phyloP scores from a whole-genome alignment of 1,284 basidiomycete genomes.

The Phaffia rhodozyma region DNA sequence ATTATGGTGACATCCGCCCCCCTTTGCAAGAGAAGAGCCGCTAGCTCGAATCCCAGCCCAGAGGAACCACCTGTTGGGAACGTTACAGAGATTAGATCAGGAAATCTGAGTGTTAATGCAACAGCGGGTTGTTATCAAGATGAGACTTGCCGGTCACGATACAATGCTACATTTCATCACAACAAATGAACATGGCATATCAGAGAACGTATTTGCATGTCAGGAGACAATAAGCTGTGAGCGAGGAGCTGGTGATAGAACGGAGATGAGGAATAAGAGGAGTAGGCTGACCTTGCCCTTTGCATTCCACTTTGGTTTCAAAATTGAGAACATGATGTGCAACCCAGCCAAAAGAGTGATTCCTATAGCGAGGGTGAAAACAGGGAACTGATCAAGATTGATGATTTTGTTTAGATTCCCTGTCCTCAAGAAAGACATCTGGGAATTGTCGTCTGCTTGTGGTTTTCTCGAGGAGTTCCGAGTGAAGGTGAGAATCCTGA shows the following conservation, averaged over 20 bases:
- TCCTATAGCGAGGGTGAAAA: too few species aligned
- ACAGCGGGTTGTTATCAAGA: neutral
- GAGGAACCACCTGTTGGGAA: constrained; percentile 70
- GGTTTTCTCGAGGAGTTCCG: too few species aligned
- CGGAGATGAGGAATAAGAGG: too few species aligned
- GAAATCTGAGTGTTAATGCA: neutral
- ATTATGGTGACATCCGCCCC: constrained; percentile 75
- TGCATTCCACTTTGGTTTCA: constrained; percentile 2
- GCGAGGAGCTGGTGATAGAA: too few species aligned
- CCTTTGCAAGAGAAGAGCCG: constrained; percentile 51
- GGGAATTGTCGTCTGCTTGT: too few species aligned
- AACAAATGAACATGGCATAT: neutral
- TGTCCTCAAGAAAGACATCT: too few species aligned
- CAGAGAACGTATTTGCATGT: too few species aligned
- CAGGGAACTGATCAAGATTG: too few species aligned
- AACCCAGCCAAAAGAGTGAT: too few species aligned
- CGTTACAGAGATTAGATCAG: neutral
- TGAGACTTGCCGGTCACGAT: neutral
- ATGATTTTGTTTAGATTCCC: too few species aligned
- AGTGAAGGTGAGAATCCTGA: too few species aligned
- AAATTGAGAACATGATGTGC: neutral
- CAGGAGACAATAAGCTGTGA: neutral
- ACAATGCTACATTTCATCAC: too few species aligned
- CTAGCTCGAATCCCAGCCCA: constrained; percentile 63
- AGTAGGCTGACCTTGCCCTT: neutral